phyloP scores from a whole-genome alignment of 2,329 filamentous ascomycete genomes.

The Colletotrichum lindemuthianum region DNA sequence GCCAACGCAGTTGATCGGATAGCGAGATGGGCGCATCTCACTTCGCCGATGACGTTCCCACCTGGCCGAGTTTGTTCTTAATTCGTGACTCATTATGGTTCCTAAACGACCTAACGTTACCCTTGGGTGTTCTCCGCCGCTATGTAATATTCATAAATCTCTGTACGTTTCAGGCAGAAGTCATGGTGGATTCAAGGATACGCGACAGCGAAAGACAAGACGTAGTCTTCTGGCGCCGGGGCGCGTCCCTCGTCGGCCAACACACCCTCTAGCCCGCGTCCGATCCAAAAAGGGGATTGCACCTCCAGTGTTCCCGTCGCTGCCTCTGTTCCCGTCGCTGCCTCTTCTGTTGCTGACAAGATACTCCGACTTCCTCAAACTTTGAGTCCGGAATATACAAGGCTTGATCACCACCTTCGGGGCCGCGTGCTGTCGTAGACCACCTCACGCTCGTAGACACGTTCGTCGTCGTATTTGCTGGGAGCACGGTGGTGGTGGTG shows the following conservation, averaged over 20 bases:
- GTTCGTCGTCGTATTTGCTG: conserved; percentile 67
- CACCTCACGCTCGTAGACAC: conserved; percentile 74
- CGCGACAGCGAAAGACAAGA: conserved; percentile 22
- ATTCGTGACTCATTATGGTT: conserved; percentile 34
- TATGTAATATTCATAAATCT: conserved; percentile 35
- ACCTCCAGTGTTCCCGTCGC: no score
- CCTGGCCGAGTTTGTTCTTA: background rate
- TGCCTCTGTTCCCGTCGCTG: no score
- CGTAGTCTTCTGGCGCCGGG: background rate
- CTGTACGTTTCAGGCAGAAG: conserved; percentile 32
- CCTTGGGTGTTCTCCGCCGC: conserved; percentile 28
- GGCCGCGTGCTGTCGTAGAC: conserved; percentile 62
- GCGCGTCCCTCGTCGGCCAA: no score
- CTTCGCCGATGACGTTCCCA: no score
- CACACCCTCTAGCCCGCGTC: no score
- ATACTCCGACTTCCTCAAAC: no score
- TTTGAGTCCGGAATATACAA: conserved; percentile 5
- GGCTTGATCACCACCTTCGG: conserved; percentile 23
- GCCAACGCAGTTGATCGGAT: no score
- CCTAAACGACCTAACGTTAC: conserved; percentile 34
- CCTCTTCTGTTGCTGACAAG: no score
- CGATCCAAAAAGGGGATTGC: no score
- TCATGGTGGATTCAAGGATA: conserved; percentile 13
- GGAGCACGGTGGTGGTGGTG: conserved; percentile 42
- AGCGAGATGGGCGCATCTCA: no score